Base-by-base conservation (phyloP, 345 rosid genomes). In the Populus davidiana region DNA sequence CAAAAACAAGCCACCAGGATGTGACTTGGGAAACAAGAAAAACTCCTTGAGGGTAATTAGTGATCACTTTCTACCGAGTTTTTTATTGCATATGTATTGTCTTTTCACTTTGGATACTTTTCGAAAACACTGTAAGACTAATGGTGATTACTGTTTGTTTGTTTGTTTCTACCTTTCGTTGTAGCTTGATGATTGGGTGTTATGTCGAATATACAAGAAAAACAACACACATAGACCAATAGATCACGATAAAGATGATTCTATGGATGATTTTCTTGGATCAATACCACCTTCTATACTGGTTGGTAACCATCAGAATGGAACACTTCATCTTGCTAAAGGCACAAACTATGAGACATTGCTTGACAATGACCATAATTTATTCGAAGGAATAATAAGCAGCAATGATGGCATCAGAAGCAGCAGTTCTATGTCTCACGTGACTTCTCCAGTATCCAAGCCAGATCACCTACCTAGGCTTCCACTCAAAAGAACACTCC, bases 161-260 rank as follows among this genome's bases (percentile, higher is more conserved):
- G 14, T 41, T 52, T 12, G 38, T 80, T 9, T 59, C 33, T 72
- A 70, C 35, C 11, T 72, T 69, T n/a, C 71, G 49, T 10, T 25
- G 52, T 77, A 93, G 99, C 94, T 95, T 80, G 99, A 95, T 73
- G 99, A 95, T 83, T 95, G 99, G 98, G 99, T 95, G 49, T 72
- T 95, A 36, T 95, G 98, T 84, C 90, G 99, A 73, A 92, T 95
- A 83, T 95, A 95, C 88, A 86, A 93, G 91, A 95, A 93, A 79
- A 88, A 78, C 80, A 90, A 81, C 77, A 59, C 87, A 3, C 72
- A 84, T 62, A 72, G 94, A 65, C 85, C 88, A 27, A 4, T 83
- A 63, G 93, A 86, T 79, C 91, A 86, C 23, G 91, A 89, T 33
- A 89, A 81, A 79, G 90, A 95, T 63, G 92, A 91, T 73, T 76